Base-by-base conservation (phyloP, 2,329 filamentous ascomycete genomes). In the Tolypocladium amazonense region DNA sequence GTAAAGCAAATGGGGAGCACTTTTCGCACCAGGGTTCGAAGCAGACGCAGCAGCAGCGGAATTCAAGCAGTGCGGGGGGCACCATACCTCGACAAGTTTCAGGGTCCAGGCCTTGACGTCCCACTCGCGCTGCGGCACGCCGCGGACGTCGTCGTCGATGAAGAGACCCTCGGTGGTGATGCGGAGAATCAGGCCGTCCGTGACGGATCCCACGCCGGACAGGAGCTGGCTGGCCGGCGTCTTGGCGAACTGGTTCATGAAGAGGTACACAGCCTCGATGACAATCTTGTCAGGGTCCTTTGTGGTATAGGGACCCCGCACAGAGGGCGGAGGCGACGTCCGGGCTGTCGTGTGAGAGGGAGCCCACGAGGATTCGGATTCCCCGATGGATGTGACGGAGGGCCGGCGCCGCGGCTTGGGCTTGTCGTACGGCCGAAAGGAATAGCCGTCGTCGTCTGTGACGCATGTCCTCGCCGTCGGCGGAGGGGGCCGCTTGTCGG, bases 51-150 rank as follows among this genome's bases (percentile, higher is more conserved):
- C 58, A 39, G 72, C 73, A 65, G n/a, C n/a, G n/a, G 73, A 71
- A 70, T 77, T 77, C 71, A 83, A 76, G 72, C 76, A 84, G 73
- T 87, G 83, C 69, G 83, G 81, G 69, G 86, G 84, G 71, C 88
- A 92, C 85, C 88, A 90, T 78, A 94, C 87, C 82, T 97, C 94
- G 73, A 95, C 86, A 65, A 88, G 79, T 76, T 96, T 97, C 75
- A 99, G 83, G 52, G 92, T 96, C 94, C 94, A 97, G 33, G 93
- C 92, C 75, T 97, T 97, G 70, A 97, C 86, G 72, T 99, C 94
- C 94, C 94, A 99, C 76, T 99, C 94, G 61, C 94, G 86, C 75
- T 97, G 92, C n/a, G 90, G 87, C 20, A 97, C 90, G 62, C 87
- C 86, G 53, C 92, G 87, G 58, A 97, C 84, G 72, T 97, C 94